Evolutionary conservation across 129 eudicot genomes (phyloP).

Genomic region (Daucus carota): DNA sequence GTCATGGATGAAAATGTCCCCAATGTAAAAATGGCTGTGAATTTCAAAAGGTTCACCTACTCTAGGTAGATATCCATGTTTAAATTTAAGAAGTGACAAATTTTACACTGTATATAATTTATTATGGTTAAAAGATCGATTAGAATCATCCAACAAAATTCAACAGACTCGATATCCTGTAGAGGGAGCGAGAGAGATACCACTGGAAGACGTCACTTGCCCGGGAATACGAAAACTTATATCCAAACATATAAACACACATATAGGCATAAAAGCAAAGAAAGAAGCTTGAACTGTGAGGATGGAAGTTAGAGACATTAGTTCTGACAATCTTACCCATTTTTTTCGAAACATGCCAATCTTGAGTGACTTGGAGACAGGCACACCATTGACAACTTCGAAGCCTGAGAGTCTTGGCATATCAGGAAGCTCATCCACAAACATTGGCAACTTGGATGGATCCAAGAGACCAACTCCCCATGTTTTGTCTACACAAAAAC

Average conservation of each 20-base stretch:
- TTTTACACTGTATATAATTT: no score
- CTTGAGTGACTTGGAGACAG: slow-evolving; percentile 34
- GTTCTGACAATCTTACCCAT: slow-evolving; percentile 37
- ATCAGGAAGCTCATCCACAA: slow-evolving; percentile 78
- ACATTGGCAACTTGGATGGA: slow-evolving; percentile 36
- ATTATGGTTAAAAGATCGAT: background rate
- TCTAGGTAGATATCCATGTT: background rate
- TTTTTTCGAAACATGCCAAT: slow-evolving; percentile 74
- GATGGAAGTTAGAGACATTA: background rate
- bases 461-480: slow-evolving; percentile 14
- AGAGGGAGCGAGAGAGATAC: no score
- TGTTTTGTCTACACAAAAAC: background rate
- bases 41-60: background rate
- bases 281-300: background rate
- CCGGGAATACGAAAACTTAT: no score
- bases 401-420: slow-evolving; percentile 73
- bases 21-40: background rate
- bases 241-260: background rate
- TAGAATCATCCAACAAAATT: no score
- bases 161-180: no score
- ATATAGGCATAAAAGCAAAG: background rate
- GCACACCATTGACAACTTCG: slow-evolving; percentile 32
- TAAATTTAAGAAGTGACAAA: no score
- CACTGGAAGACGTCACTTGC: no score
- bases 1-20: background rate